Base-by-base conservation (phyloP, 208 protist genomes). In the Balamuthia mandrillaris region DNA sequence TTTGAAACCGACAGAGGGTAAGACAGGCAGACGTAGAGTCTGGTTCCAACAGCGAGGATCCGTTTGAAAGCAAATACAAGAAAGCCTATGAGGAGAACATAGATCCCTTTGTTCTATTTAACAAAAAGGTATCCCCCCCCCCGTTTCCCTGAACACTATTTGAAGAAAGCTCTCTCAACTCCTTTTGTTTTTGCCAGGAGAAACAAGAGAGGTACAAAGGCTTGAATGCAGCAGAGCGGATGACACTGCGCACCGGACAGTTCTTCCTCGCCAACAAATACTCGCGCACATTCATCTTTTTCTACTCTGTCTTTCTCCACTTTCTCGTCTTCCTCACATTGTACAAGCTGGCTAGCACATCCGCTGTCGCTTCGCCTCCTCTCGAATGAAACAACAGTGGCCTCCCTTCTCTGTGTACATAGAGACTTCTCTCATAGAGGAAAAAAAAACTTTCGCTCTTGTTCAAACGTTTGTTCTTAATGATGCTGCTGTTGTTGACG, bases 31-130 rank as follows among this genome's bases (percentile, higher is more conserved):
- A n/a, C n/a, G n/a, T n/a, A n/a, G n/a, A n/a, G n/a, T n/a, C n/a
- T n/a, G n/a, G n/a, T n/a, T n/a, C 24, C 24, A 58, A 54, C 51
- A 37, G 21, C 21, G 39, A 88, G 41, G 75, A 81, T 16, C 33
- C 83, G 3, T 16, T 78, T 7, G 90, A 93, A 33, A 39, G 51
- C 1, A 92, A 87, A 51, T 94, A 94, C 63, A 51, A 29, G 14
- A 54, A 88, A 29, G 45, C 89, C 0, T 94, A 94, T 70, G 92
- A 94, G 75, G 88, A 94, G 24, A 65, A 41, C 14, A 72, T 94
- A 0, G 94, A 93, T 68, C 92, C 92, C 37, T 94, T 94, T 78
- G n/a, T 60, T 3, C 41, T 79, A 18, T 92, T 92, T 42, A 87
- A 82, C 35, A 87, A 85, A 33, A 91, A 91, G 72, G 68, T 45